Conservation (phyloP, 2,329 filamentous ascomycete genomes). For the Graphium sp. region DNA sequence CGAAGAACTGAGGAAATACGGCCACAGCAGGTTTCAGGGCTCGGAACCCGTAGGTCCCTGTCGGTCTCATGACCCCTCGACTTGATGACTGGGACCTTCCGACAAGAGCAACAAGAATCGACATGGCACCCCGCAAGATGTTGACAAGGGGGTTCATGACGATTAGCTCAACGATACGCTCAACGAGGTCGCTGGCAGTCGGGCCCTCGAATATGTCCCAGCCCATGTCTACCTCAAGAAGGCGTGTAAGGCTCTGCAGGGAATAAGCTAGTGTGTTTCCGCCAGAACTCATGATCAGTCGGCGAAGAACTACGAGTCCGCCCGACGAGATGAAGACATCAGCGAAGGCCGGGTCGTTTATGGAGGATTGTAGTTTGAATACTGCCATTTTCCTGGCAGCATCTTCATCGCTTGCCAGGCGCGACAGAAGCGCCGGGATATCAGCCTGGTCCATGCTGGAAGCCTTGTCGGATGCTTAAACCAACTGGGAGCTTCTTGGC, state of each 20-base stretch:
- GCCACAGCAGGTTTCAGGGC: conserved; percentile 85
- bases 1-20: conserved; percentile 83
- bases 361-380: conserved; percentile 90
- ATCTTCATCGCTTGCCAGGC: conserved; percentile 59
- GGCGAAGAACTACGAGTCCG: conserved; percentile 64
- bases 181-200: conserved; percentile 47
- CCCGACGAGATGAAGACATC: conserved; percentile 89
- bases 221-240: conserved; percentile 93
- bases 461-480: too few species aligned
- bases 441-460: conserved; percentile 46
- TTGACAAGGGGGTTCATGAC: conserved; percentile 94
- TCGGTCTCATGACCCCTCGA: conserved; percentile 18
- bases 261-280: conserved; percentile 95
- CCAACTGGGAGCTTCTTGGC: too few species aligned
- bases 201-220: conserved; percentile 72
- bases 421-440: conserved; percentile 46
- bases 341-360: conserved; percentile 91
- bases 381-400: conserved; percentile 95
- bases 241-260: conserved; percentile 68
- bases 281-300: conserved; percentile 66
- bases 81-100: conserved; percentile 56
- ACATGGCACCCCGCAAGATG: conserved; percentile 91
- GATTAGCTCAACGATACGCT: conserved; percentile 75
- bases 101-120: conserved; percentile 85
- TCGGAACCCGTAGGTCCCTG: conserved; percentile 68